phyloP scores from a whole-genome alignment of 2,329 filamentous ascomycete genomes.

The Ceratocystis harringtonii region DNA sequence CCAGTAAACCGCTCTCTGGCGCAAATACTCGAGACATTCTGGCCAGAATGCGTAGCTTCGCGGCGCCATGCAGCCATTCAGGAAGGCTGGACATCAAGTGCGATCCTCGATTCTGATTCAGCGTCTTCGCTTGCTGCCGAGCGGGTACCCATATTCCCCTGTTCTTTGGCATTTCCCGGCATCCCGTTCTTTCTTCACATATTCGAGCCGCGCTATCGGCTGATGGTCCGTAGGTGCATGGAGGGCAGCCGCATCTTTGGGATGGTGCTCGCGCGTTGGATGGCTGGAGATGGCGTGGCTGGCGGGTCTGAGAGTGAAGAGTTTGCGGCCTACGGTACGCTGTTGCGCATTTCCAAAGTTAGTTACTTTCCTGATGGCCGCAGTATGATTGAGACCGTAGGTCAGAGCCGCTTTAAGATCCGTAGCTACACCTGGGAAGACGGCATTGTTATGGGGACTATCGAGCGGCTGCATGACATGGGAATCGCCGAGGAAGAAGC shows the following conservation, averaged over 20 bases:
- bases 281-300: conserved; percentile 26
- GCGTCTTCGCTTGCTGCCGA: conserved; percentile 30
- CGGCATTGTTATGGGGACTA: conserved; percentile 62
- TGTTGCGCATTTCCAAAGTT: conserved; percentile 59
- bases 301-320: conserved; percentile 22
- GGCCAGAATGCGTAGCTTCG: conserved; percentile 46
- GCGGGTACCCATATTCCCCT: conserved; percentile 58
- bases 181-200: conserved; percentile 80
- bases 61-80: conserved; percentile 40
- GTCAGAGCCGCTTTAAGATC: conserved; percentile 63
- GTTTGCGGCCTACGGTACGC: conserved; percentile 63
- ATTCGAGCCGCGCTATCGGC: conserved; percentile 80
- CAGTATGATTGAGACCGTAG: conserved; percentile 64
- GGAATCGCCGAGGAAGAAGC: conserved; percentile 65
- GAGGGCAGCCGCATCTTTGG: conserved; percentile 65
- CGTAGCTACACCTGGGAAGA: conserved; percentile 49
- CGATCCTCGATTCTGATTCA: conserved; percentile 27
- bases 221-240: conserved; percentile 72
- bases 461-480: conserved; percentile 70
- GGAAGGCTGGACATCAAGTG: conserved; percentile 38
- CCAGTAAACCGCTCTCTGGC: conserved; percentile 49
- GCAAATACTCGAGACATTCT: conserved; percentile 51
- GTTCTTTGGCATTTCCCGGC: conserved; percentile 63
- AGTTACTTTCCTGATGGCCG: conserved; percentile 65
- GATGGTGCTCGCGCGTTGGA: conserved; percentile 57